These are phyloP conservation scores for Acanthamoeba sp. DNA, from an alignment of 208 protist species.

Conservation along the genomic window DNA sequence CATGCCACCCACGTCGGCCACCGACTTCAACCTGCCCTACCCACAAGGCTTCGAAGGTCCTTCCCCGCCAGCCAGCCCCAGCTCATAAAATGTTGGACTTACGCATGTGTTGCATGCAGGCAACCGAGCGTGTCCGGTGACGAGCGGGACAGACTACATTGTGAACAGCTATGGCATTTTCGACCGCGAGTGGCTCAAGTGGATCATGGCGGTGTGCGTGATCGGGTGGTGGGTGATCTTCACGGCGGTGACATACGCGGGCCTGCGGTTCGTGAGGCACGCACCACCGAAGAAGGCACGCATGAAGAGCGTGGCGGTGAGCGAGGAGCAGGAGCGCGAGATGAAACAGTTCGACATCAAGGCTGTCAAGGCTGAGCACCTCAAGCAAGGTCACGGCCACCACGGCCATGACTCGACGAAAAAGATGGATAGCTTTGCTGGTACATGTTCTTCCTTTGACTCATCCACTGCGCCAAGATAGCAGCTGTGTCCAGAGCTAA, in stretches of 20 bases:
- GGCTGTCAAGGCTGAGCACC: background rate
- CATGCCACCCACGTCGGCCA: background rate
- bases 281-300: conserved; percentile 4
- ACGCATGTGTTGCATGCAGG: too few relatives aligned
- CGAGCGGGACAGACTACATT: conserved; percentile 14
- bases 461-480: too few relatives aligned
- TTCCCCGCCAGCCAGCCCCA: too few relatives aligned
- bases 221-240: conserved; percentile 59
- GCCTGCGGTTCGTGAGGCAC: conserved; percentile 11
- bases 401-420: too few relatives aligned
- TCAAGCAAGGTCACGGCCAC: background rate
- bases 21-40: background rate
- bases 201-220: conserved; percentile 32
- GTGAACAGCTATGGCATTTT: conserved; percentile 7
- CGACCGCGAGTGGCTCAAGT: conserved; percentile 46
- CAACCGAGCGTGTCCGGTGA: conserved; percentile 51
- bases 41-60: background rate
- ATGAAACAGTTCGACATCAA: conserved; percentile 69
- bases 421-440: background rate
- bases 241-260: background rate
- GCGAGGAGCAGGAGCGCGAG: conserved; percentile 46
- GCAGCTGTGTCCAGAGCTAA: too few relatives aligned
- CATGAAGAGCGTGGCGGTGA: background rate
- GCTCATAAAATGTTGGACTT: too few relatives aligned
- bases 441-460: background rate